Evolutionary conservation across 2,329 filamentous ascomycete species (phyloP).

Genomic region (Scorias spongiosa): DNA sequence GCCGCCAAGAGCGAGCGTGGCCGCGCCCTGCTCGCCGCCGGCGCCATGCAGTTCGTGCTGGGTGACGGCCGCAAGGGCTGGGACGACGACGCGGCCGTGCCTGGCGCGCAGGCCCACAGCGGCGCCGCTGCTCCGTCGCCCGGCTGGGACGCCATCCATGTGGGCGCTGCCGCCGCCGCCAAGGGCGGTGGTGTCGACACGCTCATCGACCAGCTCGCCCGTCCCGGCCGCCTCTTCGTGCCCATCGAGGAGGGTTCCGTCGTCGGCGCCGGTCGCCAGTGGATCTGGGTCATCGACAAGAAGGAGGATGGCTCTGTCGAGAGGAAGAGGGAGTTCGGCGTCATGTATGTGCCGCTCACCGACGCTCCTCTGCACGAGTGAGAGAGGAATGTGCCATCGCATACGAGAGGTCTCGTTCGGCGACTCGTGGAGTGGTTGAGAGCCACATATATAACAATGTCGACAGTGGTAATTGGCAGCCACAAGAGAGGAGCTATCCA

Average conservation of each 20-base stretch:
- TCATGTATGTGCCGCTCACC: conserved; percentile 63
- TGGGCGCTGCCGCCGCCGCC: conserved; percentile 63
- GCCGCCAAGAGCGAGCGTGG: conserved; percentile 29
- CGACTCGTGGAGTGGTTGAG: no score
- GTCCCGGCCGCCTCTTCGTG: conserved; percentile 68
- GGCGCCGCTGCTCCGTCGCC: no score
- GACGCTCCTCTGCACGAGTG: conserved; percentile 38
- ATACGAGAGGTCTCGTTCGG: no score
- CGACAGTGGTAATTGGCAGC: no score
- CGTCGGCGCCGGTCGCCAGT: conserved; percentile 32
- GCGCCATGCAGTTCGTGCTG: conserved; percentile 53
- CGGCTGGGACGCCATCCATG: conserved; percentile 86
- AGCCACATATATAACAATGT: no score
- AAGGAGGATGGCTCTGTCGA: conserved; percentile 45
- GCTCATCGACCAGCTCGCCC: conserved; percentile 61
- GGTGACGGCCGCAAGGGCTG: conserved; percentile 46
- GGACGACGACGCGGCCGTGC: conserved; percentile 28
- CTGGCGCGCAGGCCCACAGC: conserved; percentile 3
- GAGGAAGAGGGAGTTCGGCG: conserved; percentile 50
- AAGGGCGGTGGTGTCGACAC: conserved; percentile 46
- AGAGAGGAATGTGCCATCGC: no score
- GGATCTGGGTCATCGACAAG: conserved; percentile 64
- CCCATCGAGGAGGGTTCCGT: conserved; percentile 42
- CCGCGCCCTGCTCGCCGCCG: conserved; percentile 44
- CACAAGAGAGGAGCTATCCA: no score